Percentiles rank a stretch among this genome's conserved stretches.
Evolutionary conservation across 2,329 filamentous ascomycete species (phyloP).

Genomic region (Fusarium aywerte): DNA sequence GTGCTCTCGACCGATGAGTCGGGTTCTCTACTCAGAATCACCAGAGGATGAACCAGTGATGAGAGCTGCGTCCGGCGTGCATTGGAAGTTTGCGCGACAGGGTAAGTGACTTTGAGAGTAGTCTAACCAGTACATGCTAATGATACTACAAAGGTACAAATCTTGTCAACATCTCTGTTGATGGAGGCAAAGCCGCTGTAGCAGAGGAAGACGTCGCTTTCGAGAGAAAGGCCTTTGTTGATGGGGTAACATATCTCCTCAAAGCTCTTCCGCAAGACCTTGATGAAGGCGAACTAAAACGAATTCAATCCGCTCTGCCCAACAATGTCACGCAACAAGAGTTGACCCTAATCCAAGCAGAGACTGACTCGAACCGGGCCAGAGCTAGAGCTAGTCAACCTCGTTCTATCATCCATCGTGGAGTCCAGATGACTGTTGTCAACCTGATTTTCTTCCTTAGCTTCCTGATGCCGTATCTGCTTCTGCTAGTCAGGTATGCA

Average conservation of each 20-base stretch:
- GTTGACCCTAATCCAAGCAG: neutral
- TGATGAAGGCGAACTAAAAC: conserved; percentile 63
- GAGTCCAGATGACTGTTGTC: conserved; percentile 66
- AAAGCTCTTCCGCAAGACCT: conserved; percentile 69
- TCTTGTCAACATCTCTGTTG: conserved; percentile 46
- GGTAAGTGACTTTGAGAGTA: conserved; percentile 35
- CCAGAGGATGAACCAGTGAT: conserved; percentile 33
- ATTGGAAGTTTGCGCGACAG: conserved; percentile 51
- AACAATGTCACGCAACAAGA: conserved; percentile 20
- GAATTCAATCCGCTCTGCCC: conserved; percentile 45
- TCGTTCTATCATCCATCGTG: conserved; percentile 67
- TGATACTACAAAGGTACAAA: conserved; percentile 37
- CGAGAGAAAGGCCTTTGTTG: conserved; percentile 71
- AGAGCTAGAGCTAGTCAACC: conserved; percentile 4
- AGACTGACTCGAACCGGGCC: neutral
- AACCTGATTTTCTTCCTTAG: conserved; percentile 69
- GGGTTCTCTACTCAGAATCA: conserved; percentile 43
- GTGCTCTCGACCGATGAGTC: conserved; percentile 37
- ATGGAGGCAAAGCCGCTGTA: conserved; percentile 42
- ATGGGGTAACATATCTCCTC: conserved; percentile 72
- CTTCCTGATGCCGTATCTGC: conserved; percentile 70
- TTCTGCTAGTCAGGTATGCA: conserved; percentile 62
- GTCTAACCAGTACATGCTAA: conserved; percentile 4
- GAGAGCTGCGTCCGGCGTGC: conserved; percentile 48
- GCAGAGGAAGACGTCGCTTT: conserved; percentile 44